Evolutionary conservation across 2,329 filamentous ascomycete species (phyloP).

Genomic region (Hawksworthiomyces lignivorus): DNA sequence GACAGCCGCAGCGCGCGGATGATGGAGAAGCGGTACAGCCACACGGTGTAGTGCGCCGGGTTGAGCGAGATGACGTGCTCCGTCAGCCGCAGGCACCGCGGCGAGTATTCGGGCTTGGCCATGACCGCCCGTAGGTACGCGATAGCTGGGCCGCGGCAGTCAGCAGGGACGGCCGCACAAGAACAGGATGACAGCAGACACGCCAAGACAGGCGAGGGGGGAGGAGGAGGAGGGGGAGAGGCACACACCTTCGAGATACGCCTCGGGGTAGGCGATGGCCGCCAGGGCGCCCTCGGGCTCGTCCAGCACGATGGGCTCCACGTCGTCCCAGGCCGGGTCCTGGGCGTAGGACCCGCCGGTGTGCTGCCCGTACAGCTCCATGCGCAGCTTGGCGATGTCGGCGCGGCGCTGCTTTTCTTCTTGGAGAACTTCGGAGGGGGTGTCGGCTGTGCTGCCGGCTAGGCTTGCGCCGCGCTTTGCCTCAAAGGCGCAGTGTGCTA

Average conservation of each 20-base stretch:
- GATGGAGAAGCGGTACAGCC: slow-evolving; percentile 85
- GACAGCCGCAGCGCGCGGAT: slow-evolving; percentile 59
- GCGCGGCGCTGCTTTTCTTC: slow-evolving; percentile 39
- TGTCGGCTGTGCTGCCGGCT: slow-evolving; percentile 23
- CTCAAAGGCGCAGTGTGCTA: slow-evolving; percentile 38
- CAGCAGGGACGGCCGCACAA: too few relatives aligned
- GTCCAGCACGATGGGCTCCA: slow-evolving; percentile 73
- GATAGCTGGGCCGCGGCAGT: too few relatives aligned
- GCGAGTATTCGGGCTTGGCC: slow-evolving; percentile 76
- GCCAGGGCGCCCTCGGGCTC: slow-evolving; percentile 81
- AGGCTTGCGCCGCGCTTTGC: slow-evolving; percentile 24
- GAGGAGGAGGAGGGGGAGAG: neutral
- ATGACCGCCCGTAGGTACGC: slow-evolving; percentile 91
- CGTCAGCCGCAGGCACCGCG: slow-evolving; percentile 71
- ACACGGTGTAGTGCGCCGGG: slow-evolving; percentile 96
- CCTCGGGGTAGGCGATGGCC: slow-evolving; percentile 82
- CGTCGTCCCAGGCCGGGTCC: slow-evolving; percentile 75
- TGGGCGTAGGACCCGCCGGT: slow-evolving; percentile 46
- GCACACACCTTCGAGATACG: slow-evolving; percentile 68
- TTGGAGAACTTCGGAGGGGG: too few relatives aligned
- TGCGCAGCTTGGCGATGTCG: slow-evolving; percentile 43
- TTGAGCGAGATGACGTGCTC: slow-evolving; percentile 89
- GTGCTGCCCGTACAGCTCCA: slow-evolving; percentile 45
- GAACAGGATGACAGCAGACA: too few relatives aligned
- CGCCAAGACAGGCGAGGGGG: neutral